Percentiles rank a stretch among this genome's conserved stretches.
These are phyloP conservation scores for Kalaharituber pfeilii DNA, from an alignment of 2,329 filamentous ascomycete genomes.

Conservation along the genomic window DNA sequence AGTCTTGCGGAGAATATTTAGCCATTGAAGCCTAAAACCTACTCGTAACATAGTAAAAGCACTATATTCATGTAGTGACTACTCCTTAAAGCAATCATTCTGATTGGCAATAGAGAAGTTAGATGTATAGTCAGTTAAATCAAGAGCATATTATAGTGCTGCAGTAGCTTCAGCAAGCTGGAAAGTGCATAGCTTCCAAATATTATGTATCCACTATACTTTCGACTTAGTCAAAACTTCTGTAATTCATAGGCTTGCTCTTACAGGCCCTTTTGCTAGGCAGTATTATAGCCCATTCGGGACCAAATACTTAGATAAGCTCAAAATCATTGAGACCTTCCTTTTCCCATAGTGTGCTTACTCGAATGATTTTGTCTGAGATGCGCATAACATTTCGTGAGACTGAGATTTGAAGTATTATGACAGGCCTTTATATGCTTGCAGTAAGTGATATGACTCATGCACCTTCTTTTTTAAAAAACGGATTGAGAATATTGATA, in stretches of 20 bases:
- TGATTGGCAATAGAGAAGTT: slow-evolving; percentile 40
- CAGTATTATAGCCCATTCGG: not conserved
- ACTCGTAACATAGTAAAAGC: slow-evolving; percentile 34
- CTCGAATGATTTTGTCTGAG: not conserved
- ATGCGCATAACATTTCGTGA: not conserved
- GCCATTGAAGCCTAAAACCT: slow-evolving; percentile 37
- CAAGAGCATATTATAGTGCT: slow-evolving; percentile 21
- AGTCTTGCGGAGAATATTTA: slow-evolving; percentile 39
- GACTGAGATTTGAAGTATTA: not conserved
- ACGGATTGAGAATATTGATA: not conserved
- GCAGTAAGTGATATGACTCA: not conserved
- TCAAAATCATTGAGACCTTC: not conserved
- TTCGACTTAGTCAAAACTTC: not conserved
- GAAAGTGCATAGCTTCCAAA: not conserved
- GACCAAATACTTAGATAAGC: not conserved
- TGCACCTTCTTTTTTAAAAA: not conserved
- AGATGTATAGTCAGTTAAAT: slow-evolving; percentile 23
- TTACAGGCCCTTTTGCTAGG: not conserved
- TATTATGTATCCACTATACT: not conserved
- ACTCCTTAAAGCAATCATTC: slow-evolving; percentile 30
- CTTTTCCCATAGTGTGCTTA: not conserved
- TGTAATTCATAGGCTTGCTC: not conserved
- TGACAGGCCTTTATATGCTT: not conserved
- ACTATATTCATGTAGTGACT: slow-evolving; percentile 40
- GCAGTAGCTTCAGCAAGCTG: slow-evolving; percentile 13